Percentiles rank a stretch among this genome's conserved stretches.
Conservation (phyloP, 371 early-diverging fungal species). For the Syncephalastrum racemosum region DNA sequence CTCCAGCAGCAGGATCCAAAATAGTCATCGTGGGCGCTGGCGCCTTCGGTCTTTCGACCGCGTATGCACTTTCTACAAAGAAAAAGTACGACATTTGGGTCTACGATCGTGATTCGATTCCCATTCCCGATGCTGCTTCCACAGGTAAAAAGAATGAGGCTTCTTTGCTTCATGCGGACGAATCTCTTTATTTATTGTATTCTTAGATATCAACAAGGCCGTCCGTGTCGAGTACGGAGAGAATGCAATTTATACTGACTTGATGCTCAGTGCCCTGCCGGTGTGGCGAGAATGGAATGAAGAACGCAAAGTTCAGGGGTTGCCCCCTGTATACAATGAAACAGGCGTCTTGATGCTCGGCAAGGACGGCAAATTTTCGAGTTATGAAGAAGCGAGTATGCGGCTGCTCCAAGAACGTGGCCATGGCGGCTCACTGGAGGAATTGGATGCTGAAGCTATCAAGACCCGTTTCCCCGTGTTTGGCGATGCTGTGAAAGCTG, state of each 20-base stretch:
- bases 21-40: constrained; percentile 57
- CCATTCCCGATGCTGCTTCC: constrained; percentile 46
- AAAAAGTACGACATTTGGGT: constrained; percentile 41
- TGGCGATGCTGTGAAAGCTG: constrained; percentile 28
- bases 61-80: constrained; percentile 39
- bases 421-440: constrained; percentile 34
- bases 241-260: constrained; percentile 38
- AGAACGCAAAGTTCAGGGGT: constrained; percentile 32
- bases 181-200: not conserved
- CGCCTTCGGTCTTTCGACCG: constrained; percentile 54
- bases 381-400: constrained; percentile 33
- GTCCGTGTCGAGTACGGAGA: constrained; percentile 54
- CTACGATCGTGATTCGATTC: constrained; percentile 42
- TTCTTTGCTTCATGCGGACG: not conserved
- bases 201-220: constrained; percentile 49
- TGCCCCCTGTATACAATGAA: constrained; percentile 34
- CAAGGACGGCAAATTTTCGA: constrained; percentile 27
- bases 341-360: constrained; percentile 40
- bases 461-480: constrained; percentile 33
- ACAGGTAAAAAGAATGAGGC: constrained; percentile 21
- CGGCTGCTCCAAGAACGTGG: constrained; percentile 37
- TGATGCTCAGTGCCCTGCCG: constrained; percentile 44
- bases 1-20: constrained; percentile 14
- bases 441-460: constrained; percentile 26
- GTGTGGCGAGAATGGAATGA: constrained; percentile 55